Base-by-base conservation (phyloP, 2,329 filamentous ascomycete species). In the Myriangium duriaei region DNA sequence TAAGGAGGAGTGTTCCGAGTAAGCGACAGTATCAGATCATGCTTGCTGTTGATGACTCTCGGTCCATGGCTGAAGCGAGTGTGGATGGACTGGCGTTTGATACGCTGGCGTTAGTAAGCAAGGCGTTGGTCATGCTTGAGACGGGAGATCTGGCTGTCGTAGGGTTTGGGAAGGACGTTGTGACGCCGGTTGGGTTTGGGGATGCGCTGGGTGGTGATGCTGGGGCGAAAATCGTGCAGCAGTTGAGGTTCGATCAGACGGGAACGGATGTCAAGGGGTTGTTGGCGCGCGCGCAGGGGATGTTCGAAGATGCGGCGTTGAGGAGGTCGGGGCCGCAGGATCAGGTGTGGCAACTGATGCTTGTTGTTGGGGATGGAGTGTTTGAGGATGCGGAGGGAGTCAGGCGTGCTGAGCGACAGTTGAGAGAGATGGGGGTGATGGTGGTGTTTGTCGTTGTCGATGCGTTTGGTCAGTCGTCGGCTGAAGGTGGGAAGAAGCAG, bases 361-460 rank as follows among this genome's bases (percentile, higher is more conserved):
- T 98, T 35, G 82, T 98, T 46, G 78, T 99, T 37, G 93, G 84
- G 0, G 91, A 99, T 52, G 91, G 92, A 6, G 75, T 96, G 15
- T 95, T 87, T 48, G 85, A 92, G 37, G 80, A 87, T 33, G 88
- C 96, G 57, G 83, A 86, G 12, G 70, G 74, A 4, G 87, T 98
- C 48, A 73, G 82, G 11, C 69, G 84, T 4, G 69, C 96, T 14
- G 76, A 98, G 9, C 72, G 91, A 7, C 80, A 88, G 59, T 88
- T 91, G 1, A 77, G 86, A 52, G 87, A 95, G 58, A 84, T 95
- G 61, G 72, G 86, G 11, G 92, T 99, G 55, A 95, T 98, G 84
- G 78, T 96, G 45, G 88, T 98, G 4, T 99, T 98, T 58, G 84
- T 98, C 50, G 81, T 99, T 51, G 85, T 98, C 54, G 91, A 98